phyloP scores from a whole-genome alignment of 805 yeast genomes.

The Candida schatavii region DNA sequence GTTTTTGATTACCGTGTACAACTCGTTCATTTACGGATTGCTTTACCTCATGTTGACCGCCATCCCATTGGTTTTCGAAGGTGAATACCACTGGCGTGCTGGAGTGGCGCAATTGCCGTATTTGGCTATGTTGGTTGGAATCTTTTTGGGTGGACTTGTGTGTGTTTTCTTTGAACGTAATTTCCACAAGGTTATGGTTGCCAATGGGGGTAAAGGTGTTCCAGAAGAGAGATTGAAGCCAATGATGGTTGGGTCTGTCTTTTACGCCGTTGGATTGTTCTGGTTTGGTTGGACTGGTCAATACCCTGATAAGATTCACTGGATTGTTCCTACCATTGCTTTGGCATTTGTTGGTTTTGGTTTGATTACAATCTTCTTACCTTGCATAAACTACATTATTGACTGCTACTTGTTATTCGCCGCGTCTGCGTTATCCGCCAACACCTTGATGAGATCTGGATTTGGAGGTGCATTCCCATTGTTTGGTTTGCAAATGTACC shows the following conservation, averaged over 20 bases:
- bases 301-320: conserved; percentile 68
- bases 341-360: conserved; percentile 45
- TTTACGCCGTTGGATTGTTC: conserved; percentile 74
- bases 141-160: conserved; percentile 24
- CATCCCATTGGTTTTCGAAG: conserved; percentile 44
- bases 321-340: conserved; percentile 62
- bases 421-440: conserved; percentile 65
- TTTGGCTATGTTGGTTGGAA: conserved; percentile 34
- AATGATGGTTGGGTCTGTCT: conserved; percentile 67
- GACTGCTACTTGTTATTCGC: conserved; percentile 58
- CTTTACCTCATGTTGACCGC: conserved; percentile 46
- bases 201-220: conserved; percentile 43
- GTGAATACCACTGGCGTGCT: conserved; percentile 20
- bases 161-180: conserved; percentile 16
- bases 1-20: conserved; percentile 42
- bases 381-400: conserved; percentile 57
- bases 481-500: conserved; percentile 53
- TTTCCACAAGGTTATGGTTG: conserved; percentile 31
- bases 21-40: conserved; percentile 49
- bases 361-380: conserved; percentile 55
- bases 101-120: conserved; percentile 29
- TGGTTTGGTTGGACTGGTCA: conserved; percentile 91
- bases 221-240: conserved; percentile 83
- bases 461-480: conserved; percentile 64
- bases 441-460: conserved; percentile 55